Base-by-base conservation (phyloP, 106 monocot genomes). In the Xerophyta viscosa region DNA sequence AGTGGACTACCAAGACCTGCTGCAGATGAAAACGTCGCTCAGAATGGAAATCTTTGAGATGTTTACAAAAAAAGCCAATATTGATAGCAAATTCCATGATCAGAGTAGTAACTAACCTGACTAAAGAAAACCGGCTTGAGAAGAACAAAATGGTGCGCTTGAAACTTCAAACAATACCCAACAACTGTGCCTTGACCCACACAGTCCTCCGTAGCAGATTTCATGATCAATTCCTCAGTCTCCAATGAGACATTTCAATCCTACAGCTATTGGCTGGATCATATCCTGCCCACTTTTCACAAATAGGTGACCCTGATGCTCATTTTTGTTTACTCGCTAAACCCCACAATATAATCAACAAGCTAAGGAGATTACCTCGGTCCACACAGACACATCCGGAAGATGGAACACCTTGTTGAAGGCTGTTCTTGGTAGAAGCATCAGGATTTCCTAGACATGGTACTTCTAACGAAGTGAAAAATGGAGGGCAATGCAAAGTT, bases 261-360 rank as follows among this genome's bases (percentile, higher is more conserved):
- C 31, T 75, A 82, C 48, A 78, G 82, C n/a, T 19, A 82, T 82
- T 86, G 91, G 82, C 86, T 81, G 0, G 91, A 91, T 21, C 77
- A 70, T 6, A 25, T 91, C 27, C 60, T 91, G 60, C 75, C 81
- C 20, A 63, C 75, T 49, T 91, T 52, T 82, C 78, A 39, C 82
- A 91, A 58, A 79, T 91, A 31, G 91, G 86, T 24, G 91, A 91
- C 33, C 70, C 78, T 8, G 82, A 91, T 56, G 91, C 86, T 21
- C 46, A 76, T 57, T 86, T 91, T 52, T 86, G 91, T 8, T 49
- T 91, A 58, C 63, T 86, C 59, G 61, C 63, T 58, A 78, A 91
- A 62, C 82, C 91, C 15, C 69, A 78, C 29, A 86, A 82, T 62
- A 30, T 91, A 50, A 79, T 91, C 46, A 64, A 82, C 59, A 82